phyloP scores from a whole-genome alignment of 768 basidiomycete genomes.

The Boletus vermiculosoides region DNA sequence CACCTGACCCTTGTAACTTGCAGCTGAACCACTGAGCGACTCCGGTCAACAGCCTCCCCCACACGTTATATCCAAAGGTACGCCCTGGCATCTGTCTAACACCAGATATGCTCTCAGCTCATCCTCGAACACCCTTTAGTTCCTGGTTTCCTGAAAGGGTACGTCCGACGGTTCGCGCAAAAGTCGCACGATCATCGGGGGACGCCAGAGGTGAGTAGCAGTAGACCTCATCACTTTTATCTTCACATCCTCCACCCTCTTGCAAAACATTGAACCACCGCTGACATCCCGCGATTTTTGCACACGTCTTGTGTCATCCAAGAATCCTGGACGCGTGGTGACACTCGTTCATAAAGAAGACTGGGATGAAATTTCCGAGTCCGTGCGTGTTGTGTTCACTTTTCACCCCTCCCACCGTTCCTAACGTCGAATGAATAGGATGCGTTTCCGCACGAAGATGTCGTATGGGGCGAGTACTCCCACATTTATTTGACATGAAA shows the following conservation, averaged over 20 bases:
- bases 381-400: conserved; percentile 41
- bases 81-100: not conserved
- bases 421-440: conserved; percentile 19
- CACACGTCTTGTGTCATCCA: not conserved
- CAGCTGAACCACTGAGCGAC: not conserved
- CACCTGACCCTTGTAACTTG: not conserved
- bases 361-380: conserved; percentile 74
- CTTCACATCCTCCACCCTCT: not conserved
- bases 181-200: conserved; percentile 92
- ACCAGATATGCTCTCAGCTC: not conserved
- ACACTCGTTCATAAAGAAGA: conserved; percentile 87
- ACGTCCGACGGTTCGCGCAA: conserved; percentile 88
- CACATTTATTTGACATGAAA: too few relatives aligned
- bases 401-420: not conserved
- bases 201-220: conserved; percentile 64
- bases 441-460: conserved; percentile 33
- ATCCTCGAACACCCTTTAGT: conserved; percentile 37
- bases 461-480: conserved; percentile 60
- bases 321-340: conserved; percentile 88
- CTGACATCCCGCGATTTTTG: not conserved
- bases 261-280: not conserved
- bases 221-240: not conserved
- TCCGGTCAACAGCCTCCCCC: conserved; percentile 67
- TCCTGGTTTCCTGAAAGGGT: conserved; percentile 86
- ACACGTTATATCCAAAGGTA: conserved; percentile 69